These are phyloP conservation scores for Myxozyma melibiosi DNA, from an alignment of 805 yeast species.

Conservation along the genomic window DNA sequence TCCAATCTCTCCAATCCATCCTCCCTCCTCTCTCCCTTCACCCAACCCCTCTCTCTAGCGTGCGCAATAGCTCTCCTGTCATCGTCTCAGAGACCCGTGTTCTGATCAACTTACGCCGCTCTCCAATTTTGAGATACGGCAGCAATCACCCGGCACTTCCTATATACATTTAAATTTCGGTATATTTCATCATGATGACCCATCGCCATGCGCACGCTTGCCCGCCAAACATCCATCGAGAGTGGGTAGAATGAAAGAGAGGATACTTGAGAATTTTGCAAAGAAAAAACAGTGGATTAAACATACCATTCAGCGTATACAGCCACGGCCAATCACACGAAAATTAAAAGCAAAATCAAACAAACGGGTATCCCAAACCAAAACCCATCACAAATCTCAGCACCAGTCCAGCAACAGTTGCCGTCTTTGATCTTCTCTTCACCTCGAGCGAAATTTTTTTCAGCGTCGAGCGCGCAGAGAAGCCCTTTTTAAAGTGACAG, in stretches of 20 bases:
- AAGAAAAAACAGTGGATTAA: no score
- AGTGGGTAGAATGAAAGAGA: not conserved
- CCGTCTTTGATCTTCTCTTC: no score
- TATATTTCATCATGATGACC: constrained; percentile 30
- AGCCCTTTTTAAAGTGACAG: not conserved
- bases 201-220: not conserved
- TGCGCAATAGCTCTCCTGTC: not conserved
- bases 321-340: no score
- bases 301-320: no score
- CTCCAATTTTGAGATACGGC: not conserved
- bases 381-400: not conserved
- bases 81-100: constrained; percentile 31
- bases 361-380: not conserved
- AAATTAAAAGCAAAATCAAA: no score
- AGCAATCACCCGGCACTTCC: constrained; percentile 35
- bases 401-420: not conserved
- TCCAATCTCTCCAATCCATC: no score
- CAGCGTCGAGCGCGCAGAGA: no score
- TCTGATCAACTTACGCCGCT: constrained; percentile 25
- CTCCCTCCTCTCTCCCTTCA: no score
- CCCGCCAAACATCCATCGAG: not conserved
- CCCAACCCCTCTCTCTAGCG: no score
- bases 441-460: not conserved
- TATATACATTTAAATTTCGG: constrained; percentile 30
- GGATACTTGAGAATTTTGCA: not conserved